Evolutionary conservation across 176 grass and related monocot genomes (phyloP).

Genomic region (Thalia dealbata): DNA sequence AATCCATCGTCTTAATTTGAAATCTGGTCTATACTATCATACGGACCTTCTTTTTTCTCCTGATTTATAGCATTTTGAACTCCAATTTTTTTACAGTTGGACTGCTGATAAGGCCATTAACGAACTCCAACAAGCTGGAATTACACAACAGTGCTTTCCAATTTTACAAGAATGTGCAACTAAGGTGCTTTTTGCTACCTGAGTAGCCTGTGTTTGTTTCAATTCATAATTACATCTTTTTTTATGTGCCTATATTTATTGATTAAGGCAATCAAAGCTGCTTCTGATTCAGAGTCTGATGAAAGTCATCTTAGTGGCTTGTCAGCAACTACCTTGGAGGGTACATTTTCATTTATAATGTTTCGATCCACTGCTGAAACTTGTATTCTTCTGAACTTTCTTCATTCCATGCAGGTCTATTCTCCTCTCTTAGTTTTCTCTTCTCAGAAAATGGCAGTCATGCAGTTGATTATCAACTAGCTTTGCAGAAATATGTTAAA

Average conservation of each 20-base stretch:
- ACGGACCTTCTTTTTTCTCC: neutral
- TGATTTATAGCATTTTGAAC: slow-evolving; percentile 10
- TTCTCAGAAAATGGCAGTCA: slow-evolving; percentile 44
- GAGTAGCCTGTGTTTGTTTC: neutral
- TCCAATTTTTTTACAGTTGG: slow-evolving; percentile 48
- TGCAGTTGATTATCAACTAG: slow-evolving; percentile 83
- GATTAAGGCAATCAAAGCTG: slow-evolving; percentile 73
- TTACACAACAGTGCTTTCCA: slow-evolving; percentile 48
- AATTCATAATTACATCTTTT: neutral
- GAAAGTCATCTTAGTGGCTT: slow-evolving; percentile 52
- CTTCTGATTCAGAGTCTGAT: slow-evolving; percentile 62
- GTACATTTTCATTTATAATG: slow-evolving; percentile 24
- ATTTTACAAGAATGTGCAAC: slow-evolving; percentile 77
- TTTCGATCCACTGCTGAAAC: slow-evolving; percentile 19
- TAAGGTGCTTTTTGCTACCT: slow-evolving; percentile 44
- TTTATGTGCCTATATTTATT: neutral
- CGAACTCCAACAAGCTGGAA: slow-evolving; percentile 66
- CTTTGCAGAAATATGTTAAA: slow-evolving; percentile 60
- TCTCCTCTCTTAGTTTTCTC: slow-evolving; percentile 83
- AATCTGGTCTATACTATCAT: neutral
- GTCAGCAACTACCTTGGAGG: slow-evolving; percentile 54
- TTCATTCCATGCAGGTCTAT: slow-evolving; percentile 42
- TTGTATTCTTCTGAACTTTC: slow-evolving; percentile 12
- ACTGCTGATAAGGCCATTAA: slow-evolving; percentile 66
- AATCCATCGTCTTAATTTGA: neutral